A percentile compares a stretch with the other conserved stretches of the same genome.
Conservation (phyloP, 2,329 filamentous ascomycete species). For the Pseudogymnoascus sp. region DNA sequence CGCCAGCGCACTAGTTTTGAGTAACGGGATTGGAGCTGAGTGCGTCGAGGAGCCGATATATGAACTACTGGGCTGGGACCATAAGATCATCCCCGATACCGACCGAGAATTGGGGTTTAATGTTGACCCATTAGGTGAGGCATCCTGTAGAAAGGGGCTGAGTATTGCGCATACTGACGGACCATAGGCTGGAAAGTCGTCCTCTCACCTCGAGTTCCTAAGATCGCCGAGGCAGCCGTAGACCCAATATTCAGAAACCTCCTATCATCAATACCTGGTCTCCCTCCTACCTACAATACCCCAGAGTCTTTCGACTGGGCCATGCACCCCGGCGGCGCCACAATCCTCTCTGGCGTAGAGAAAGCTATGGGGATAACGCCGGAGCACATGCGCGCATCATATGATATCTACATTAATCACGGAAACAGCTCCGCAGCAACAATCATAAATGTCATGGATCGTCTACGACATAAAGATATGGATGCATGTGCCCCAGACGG, state of each 20-base stretch:
- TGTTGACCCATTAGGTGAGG: conserved; percentile 51
- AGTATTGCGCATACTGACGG: not conserved
- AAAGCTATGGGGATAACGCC: conserved; percentile 48
- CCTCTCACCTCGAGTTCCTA: conserved; percentile 53
- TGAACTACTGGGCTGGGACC: conserved; percentile 58
- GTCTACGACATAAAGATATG: conserved; percentile 53
- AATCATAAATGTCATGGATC: conserved; percentile 60
- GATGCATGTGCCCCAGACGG: conserved; percentile 46
- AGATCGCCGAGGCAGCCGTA: conserved; percentile 45
- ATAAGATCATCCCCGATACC: conserved; percentile 54
- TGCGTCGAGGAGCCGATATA: conserved; percentile 37
- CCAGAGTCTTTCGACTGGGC: conserved; percentile 64
- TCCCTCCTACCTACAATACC: conserved; percentile 38
- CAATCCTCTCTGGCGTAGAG: conserved; percentile 59
- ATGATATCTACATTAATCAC: conserved; percentile 59
- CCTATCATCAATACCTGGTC: conserved; percentile 38
- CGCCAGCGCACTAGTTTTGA: conserved; percentile 57
- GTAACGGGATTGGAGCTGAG: conserved; percentile 50
- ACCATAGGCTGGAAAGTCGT: conserved; percentile 57
- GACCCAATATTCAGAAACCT: conserved; percentile 48
- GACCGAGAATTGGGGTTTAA: conserved; percentile 59
- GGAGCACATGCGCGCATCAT: conserved; percentile 62
- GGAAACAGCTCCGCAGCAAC: conserved; percentile 66
- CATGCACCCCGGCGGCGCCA: conserved; percentile 62
- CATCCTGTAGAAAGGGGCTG: not conserved